Evolutionary conservation across 2,329 filamentous ascomycete species (phyloP).

Genomic region (Didymella pomorum): DNA sequence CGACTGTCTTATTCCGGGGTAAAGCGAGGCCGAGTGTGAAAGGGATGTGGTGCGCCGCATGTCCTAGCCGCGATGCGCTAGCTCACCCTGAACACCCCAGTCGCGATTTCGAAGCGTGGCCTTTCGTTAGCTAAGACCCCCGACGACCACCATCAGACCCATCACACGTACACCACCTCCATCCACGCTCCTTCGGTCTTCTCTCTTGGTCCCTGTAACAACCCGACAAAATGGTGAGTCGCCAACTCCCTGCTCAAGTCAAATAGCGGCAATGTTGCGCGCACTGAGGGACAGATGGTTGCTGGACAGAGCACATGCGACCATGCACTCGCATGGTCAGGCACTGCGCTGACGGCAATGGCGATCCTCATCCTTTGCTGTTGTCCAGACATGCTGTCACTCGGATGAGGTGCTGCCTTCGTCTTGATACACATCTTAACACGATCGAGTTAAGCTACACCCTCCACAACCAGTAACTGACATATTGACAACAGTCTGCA

Average conservation of each 20-base stretch:
- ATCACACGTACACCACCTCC: constrained; percentile 14
- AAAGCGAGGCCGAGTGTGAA: constrained; percentile 15
- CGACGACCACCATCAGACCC: constrained; percentile 13
- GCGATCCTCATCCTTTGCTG: background rate
- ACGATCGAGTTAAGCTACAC: background rate
- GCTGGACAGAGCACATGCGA: constrained; percentile 9
- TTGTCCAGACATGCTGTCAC: background rate
- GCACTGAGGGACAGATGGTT: constrained; percentile 17
- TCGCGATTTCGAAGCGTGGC: constrained; percentile 22
- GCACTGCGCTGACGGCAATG: background rate
- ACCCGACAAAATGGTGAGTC: constrained; percentile 18
- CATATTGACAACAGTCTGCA: constrained; percentile 37
- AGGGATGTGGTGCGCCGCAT: constrained; percentile 10
- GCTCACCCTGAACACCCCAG: constrained; percentile 13
- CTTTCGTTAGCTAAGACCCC: constrained; percentile 22
- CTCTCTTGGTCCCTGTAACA: constrained; percentile 12
- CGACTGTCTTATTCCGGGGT: constrained; percentile 13
- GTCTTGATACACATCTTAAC: background rate
- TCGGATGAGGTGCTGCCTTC: background rate
- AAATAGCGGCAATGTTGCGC: constrained; percentile 7
- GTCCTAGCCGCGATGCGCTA: constrained; percentile 14
- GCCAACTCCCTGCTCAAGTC: background rate
- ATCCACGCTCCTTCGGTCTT: constrained; percentile 15
- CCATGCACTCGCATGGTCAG: background rate
- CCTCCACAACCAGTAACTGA: constrained; percentile 17